Conservation (phyloP, 2,329 filamentous ascomycete species). For the Fusarium falciforme region DNA sequence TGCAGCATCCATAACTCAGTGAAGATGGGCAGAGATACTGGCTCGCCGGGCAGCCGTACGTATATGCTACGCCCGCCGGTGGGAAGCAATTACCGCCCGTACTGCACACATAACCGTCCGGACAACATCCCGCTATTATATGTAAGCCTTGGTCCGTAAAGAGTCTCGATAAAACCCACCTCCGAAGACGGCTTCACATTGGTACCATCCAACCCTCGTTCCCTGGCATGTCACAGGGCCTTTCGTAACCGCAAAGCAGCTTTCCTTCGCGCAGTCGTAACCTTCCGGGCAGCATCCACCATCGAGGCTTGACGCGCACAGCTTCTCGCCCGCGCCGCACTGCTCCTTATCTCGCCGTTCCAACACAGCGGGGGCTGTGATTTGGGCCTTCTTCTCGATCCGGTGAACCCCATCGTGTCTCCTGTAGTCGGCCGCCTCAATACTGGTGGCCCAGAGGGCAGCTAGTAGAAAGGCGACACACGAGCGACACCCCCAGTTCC, state of each 20-base stretch:
- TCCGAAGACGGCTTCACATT: constrained; percentile 53
- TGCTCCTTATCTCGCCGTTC: constrained; percentile 30
- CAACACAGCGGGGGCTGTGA: constrained; percentile 36
- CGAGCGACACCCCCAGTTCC: constrained; percentile 36
- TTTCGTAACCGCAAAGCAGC: constrained; percentile 60
- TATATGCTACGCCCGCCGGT: constrained; percentile 55
- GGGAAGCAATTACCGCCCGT: constrained; percentile 54
- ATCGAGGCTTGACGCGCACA: constrained; percentile 53
- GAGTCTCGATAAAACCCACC: constrained; percentile 41
- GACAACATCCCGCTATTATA: constrained; percentile 57
- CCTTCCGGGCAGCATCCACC: constrained; percentile 62
- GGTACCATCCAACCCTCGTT: constrained; percentile 51
- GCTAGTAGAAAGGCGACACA: constrained; percentile 32
- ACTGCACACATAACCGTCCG: constrained; percentile 58
- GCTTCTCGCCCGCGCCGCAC: constrained; percentile 44
- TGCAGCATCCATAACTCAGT: constrained; percentile 65
- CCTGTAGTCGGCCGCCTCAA: constrained; percentile 44
- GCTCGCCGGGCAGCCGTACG: constrained; percentile 56
- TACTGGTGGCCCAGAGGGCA: constrained; percentile 32
- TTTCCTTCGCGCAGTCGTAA: constrained; percentile 60
- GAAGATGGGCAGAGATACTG: constrained; percentile 63
- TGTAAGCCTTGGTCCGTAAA: constrained; percentile 21
- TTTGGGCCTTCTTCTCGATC: constrained; percentile 44
- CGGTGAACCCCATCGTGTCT: constrained; percentile 48
- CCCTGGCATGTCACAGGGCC: constrained; percentile 53